Conservation (phyloP, 176 grass and related monocot species). For the Phoenix roebelenii region DNA sequence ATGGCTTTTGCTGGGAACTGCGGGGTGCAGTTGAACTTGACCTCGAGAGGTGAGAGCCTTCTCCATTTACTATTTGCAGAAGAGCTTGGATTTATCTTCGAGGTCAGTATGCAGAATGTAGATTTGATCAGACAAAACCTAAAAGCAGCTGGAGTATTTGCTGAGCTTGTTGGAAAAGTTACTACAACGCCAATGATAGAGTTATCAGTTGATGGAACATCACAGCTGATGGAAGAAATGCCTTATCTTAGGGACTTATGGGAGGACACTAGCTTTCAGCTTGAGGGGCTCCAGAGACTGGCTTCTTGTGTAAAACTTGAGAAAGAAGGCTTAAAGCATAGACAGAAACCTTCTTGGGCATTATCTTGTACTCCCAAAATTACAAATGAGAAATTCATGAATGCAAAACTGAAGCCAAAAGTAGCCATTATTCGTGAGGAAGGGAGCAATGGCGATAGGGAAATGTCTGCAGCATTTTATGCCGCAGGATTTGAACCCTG, state of each 20-base stretch:
- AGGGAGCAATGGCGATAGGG: slow-evolving; percentile 72
- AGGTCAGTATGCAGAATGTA: slow-evolving; percentile 38
- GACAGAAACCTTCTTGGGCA: slow-evolving; percentile 52
- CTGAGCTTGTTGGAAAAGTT: slow-evolving; percentile 65
- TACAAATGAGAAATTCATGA: slow-evolving; percentile 48
- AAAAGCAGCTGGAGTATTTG: slow-evolving; percentile 41
- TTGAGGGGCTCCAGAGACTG: slow-evolving; percentile 68
- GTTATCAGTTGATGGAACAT: slow-evolving; percentile 38
- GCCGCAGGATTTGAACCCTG: slow-evolving; percentile 84
- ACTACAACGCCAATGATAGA: slow-evolving; percentile 44
- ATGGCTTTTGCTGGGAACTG: slow-evolving; percentile 95
- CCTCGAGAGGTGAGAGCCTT: slow-evolving; percentile 34
- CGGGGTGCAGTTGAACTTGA: slow-evolving; percentile 56
- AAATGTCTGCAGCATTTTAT: slow-evolving; percentile 87
- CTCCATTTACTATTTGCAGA: slow-evolving; percentile 70
- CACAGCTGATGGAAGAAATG: slow-evolving; percentile 57
- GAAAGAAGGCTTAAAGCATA: slow-evolving; percentile 66
- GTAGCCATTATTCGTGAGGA: slow-evolving; percentile 94
- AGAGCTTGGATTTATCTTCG: slow-evolving; percentile 75
- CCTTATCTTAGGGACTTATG: slow-evolving; percentile 69
- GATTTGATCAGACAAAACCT: slow-evolving; percentile 50
- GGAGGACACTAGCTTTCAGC: slow-evolving; percentile 89
- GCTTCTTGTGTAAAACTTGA: slow-evolving; percentile 78
- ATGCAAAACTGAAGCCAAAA: slow-evolving; percentile 57
- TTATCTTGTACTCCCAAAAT: slow-evolving; percentile 61